phyloP scores from a whole-genome alignment of 73 alveolate species.

The Paramecium biaurelia region DNA sequence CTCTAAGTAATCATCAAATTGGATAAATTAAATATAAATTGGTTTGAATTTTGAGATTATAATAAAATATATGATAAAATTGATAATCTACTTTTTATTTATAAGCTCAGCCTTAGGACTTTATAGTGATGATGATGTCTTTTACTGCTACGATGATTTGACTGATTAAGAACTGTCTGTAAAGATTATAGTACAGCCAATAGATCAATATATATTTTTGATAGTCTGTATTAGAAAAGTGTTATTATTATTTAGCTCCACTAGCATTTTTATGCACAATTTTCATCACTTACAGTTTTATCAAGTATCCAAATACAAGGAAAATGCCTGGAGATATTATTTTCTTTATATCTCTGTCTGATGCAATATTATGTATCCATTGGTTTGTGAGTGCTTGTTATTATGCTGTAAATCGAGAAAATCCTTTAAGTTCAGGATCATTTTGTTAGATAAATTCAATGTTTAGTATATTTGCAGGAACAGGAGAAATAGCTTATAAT shows the following conservation, averaged over 20 bases:
- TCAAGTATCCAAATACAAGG: slow-evolving; percentile 54
- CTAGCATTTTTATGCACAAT: slow-evolving; percentile 57
- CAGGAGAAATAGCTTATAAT: slow-evolving; percentile 56
- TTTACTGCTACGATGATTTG: background rate
- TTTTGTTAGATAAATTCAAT: slow-evolving; percentile 48
- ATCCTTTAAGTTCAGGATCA: slow-evolving; percentile 39
- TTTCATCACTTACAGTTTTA: slow-evolving; percentile 45
- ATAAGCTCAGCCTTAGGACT: background rate
- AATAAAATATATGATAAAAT: background rate
- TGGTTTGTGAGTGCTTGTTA: background rate
- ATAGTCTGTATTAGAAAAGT: background rate
- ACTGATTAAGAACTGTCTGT: background rate
- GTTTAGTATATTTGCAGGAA: slow-evolving; percentile 57
- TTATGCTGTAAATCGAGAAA: background rate
- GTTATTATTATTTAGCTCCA: slow-evolving; percentile 3
- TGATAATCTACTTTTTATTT: background rate
- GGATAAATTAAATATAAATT: background rate
- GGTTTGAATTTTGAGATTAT: background rate
- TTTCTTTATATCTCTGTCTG: slow-evolving; percentile 44
- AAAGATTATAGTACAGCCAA: background rate
- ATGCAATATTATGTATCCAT: slow-evolving; percentile 53
- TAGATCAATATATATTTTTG: slow-evolving; percentile 22
- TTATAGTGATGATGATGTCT: background rate
- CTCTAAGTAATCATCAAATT: background rate
- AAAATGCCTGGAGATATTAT: slow-evolving; percentile 61